Percentiles rank a stretch among this genome's conserved stretches.
Conservation (phyloP, 2,329 filamentous ascomycete species). For the Sporothrix dimorphospora region DNA sequence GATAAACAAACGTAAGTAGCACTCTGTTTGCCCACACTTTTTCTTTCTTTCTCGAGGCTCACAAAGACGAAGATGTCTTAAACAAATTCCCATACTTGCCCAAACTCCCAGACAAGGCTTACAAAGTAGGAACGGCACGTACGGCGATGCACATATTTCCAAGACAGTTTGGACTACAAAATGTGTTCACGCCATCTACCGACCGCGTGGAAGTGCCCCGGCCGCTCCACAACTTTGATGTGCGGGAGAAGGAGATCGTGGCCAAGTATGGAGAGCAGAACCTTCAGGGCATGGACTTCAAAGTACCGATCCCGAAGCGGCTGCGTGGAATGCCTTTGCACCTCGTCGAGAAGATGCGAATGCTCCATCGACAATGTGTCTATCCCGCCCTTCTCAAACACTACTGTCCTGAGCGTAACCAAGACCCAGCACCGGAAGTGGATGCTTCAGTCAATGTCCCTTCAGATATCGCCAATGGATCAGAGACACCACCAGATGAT, state of each 20-base stretch:
- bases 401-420: conserved; percentile 69
- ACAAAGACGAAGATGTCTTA: not conserved
- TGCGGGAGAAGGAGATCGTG: conserved; percentile 80
- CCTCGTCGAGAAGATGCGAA: conserved; percentile 70
- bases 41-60: not conserved
- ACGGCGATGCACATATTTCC: conserved; percentile 95
- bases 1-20: conserved; percentile 74
- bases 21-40: not conserved
- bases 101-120: conserved; percentile 45
- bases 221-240: conserved; percentile 79
- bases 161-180: conserved; percentile 84
- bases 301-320: conserved; percentile 61
- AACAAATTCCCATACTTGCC: conserved; percentile 61
- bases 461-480: not conserved
- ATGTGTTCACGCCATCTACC: conserved; percentile 78
- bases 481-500: not conserved
- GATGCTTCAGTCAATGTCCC: conserved; percentile 21
- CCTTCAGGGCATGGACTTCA: conserved; percentile 28
- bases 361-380: conserved; percentile 72
- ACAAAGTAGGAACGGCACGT: conserved; percentile 62
- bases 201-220: conserved; percentile 69
- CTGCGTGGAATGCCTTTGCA: conserved; percentile 64
- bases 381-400: conserved; percentile 78
- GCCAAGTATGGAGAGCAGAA: conserved; percentile 42
- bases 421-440: not conserved